Evolutionary conservation across 148 eudicot species (phyloP).

Genomic region (Gaultheria prostrata): DNA sequence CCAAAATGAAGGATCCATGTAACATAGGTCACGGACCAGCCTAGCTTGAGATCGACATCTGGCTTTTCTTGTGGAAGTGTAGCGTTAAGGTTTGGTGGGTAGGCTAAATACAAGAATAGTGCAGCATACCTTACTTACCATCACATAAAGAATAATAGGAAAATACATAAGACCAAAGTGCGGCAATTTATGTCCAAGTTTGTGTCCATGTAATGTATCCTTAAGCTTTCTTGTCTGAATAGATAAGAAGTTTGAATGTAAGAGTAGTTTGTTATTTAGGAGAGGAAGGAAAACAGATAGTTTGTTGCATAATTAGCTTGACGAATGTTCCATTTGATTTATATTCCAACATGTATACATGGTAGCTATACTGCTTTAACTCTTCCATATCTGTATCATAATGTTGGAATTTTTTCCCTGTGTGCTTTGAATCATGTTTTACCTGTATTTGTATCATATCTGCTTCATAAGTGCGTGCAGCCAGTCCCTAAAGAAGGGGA

Average conservation of each 20-base stretch:
- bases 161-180: neutral
- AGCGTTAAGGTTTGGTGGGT: neutral
- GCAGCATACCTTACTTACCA: neutral
- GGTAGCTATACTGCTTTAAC: neutral
- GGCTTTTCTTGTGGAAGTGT: neutral
- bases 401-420: neutral
- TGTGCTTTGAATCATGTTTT: neutral
- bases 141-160: neutral
- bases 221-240: neutral
- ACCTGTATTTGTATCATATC: conserved; percentile 1
- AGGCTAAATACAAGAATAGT: neutral
- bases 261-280: neutral
- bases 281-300: neutral
- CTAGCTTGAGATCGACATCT: neutral
- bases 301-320: neutral
- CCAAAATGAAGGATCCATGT: too few relatives aligned
- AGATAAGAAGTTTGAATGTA: neutral
- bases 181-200: neutral
- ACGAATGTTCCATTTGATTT: neutral
- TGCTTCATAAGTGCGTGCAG: neutral
- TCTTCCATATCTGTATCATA: neutral
- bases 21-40: neutral
- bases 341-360: neutral
- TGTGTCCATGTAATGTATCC: neutral
- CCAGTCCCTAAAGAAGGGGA: too few relatives aligned